Percentiles rank a stretch among this genome's conserved stretches.
Evolutionary conservation across 1,139 yeast species (phyloP).

Genomic region (Suhomyces panamericanus): DNA sequence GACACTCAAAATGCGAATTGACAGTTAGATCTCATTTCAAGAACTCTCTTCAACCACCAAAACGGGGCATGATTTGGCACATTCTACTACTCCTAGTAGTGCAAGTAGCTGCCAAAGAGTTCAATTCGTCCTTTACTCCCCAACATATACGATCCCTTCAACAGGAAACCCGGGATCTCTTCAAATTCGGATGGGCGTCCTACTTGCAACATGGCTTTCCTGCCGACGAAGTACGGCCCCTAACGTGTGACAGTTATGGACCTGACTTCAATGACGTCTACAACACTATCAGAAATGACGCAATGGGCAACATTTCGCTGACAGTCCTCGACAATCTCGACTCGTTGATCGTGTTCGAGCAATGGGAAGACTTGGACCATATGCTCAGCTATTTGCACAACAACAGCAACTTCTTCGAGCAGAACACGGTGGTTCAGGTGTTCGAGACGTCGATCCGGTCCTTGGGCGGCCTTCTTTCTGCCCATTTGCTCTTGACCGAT

Average conservation of each 20-base stretch:
- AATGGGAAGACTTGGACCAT: constrained; percentile 52
- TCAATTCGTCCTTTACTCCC: constrained; percentile 47
- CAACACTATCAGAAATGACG: constrained; percentile 74
- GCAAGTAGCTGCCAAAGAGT: constrained; percentile 2
- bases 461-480: constrained; percentile 74
- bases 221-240: constrained; percentile 76
- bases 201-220: constrained; percentile 78
- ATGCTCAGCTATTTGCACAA: constrained; percentile 49
- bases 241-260: constrained; percentile 67
- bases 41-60: too few relatives aligned
- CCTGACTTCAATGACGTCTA: constrained; percentile 55
- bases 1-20: background rate
- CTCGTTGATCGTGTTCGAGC: constrained; percentile 71
- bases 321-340: constrained; percentile 81
- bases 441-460: constrained; percentile 83
- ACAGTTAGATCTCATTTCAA: too few relatives aligned
- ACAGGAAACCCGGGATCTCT: constrained; percentile 55
- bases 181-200: constrained; percentile 75
- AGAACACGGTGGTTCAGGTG: constrained; percentile 76
- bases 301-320: constrained; percentile 77
- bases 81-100: constrained; percentile 2
- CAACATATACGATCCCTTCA: constrained; percentile 48
- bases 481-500: constrained; percentile 68
- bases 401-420: constrained; percentile 48
- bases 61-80: background rate